These are phyloP conservation scores for Fistulifera pelliculosa DNA, from an alignment of 108 stramenopile species.

Conservation along the genomic window DNA sequence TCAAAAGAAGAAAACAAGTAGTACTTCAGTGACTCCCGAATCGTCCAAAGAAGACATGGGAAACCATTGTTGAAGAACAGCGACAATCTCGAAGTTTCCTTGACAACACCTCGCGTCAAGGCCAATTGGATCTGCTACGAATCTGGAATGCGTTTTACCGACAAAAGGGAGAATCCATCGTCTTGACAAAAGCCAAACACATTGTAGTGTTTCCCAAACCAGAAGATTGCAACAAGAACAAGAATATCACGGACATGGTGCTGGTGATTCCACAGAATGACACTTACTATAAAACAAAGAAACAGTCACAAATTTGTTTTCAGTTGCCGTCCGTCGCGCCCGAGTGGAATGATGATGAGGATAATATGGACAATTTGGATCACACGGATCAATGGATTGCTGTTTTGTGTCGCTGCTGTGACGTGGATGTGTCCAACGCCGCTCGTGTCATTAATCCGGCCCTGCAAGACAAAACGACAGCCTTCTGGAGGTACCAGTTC, in stretches of 20 bases:
- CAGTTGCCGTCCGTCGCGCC: neutral
- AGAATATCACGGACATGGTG: neutral
- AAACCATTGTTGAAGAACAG: too few relatives aligned
- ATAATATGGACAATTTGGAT: neutral
- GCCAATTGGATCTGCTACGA: too few relatives aligned
- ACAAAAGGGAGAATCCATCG: neutral
- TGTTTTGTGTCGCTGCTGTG: neutral
- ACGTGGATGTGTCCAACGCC: neutral
- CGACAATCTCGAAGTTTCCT: too few relatives aligned
- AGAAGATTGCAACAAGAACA: neutral
- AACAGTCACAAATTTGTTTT: neutral
- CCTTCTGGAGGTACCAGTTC: slow-evolving; percentile 16
- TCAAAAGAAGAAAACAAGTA: too few relatives aligned
- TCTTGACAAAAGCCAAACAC: neutral
- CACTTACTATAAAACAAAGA: neutral
- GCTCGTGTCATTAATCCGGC: neutral
- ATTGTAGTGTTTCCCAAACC: slow-evolving; percentile 2
- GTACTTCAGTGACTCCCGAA: too few relatives aligned
- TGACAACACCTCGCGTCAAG: too few relatives aligned
- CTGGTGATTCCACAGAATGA: neutral
- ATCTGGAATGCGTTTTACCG: too few relatives aligned
- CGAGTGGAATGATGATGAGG: neutral
- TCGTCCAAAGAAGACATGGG: too few relatives aligned
- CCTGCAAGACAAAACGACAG: neutral
- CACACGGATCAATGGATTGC: slow-evolving; percentile 2